phyloP scores from a whole-genome alignment of 164 flowering plant species.

The Stephania japonica region DNA sequence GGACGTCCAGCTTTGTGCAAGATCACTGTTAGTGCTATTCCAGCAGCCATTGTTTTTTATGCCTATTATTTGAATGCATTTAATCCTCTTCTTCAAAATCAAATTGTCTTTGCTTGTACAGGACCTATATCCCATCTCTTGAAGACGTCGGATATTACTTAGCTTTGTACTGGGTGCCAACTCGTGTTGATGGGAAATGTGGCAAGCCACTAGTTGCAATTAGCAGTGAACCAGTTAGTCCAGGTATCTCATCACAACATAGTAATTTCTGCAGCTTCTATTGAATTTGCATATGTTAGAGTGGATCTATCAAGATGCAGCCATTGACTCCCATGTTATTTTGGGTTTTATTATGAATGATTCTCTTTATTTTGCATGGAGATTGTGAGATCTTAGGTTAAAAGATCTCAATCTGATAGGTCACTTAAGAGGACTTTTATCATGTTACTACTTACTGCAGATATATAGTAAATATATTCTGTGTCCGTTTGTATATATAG shows the following conservation, averaged over 20 bases:
- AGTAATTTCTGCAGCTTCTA: not conserved
- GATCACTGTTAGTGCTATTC: conserved; percentile 49
- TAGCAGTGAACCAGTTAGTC: conserved; percentile 52
- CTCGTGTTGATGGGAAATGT: conserved; percentile 68
- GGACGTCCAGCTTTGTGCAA: conserved; percentile 43
- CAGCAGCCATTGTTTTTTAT: not conserved
- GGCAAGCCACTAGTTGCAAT: conserved; percentile 68
- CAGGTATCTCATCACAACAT: conserved; percentile 43
- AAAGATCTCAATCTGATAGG: not conserved
- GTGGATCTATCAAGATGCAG: not conserved
- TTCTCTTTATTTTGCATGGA: not conserved
- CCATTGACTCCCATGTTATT: not conserved
- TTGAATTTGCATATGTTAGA: not conserved
- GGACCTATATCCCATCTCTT: conserved; percentile 71
- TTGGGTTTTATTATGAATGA: not conserved
- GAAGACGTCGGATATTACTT: conserved; percentile 89
- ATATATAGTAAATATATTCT: not conserved
- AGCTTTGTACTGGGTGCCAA: conserved; percentile 79
- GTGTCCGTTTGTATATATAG: not conserved
- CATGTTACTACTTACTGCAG: not conserved
- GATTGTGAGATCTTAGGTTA: no score
- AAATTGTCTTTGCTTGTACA: conserved; percentile 25
- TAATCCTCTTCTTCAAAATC: not conserved
- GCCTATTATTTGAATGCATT: not conserved
- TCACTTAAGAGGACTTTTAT: not conserved